Conservation (phyloP, 2,329 filamentous ascomycete species). For the Chaetomium sp. region DNA sequence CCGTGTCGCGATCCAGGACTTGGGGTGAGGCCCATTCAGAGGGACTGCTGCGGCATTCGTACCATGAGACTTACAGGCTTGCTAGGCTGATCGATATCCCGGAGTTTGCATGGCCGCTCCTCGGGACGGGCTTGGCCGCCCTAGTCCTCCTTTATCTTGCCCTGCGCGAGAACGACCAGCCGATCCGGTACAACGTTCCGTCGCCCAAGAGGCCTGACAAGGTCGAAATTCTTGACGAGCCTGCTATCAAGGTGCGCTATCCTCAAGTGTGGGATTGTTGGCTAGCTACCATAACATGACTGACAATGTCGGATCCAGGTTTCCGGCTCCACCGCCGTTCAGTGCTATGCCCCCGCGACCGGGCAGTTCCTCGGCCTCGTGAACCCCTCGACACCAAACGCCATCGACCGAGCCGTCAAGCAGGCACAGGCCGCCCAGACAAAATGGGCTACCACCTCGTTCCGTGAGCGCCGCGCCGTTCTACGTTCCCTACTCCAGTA, state of each 20-base stretch:
- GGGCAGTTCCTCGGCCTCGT: conserved; percentile 79
- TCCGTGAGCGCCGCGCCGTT: conserved; percentile 75
- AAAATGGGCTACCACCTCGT: conserved; percentile 76
- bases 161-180: conserved; percentile 43
- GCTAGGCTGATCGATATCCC: conserved; percentile 20
- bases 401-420: conserved; percentile 77
- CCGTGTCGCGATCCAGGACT: conserved; percentile 21
- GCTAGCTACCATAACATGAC: background rate
- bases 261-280: background rate
- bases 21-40: conserved; percentile 18
- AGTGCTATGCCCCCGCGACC: conserved; percentile 88
- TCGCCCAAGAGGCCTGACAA: conserved; percentile 63
- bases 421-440: conserved; percentile 74
- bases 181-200: conserved; percentile 62
- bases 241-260: conserved; percentile 59
- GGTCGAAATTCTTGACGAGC: conserved; percentile 58
- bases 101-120: conserved; percentile 19
- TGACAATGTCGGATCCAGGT: conserved; percentile 43
- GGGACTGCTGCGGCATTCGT: background rate
- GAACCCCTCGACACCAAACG: conserved; percentile 73
- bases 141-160: conserved; percentile 33
- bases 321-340: conserved; percentile 67
- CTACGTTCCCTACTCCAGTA: conserved; percentile 79
- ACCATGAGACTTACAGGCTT: background rate
- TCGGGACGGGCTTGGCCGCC: conserved; percentile 26